phyloP scores from a whole-genome alignment of 2,329 filamentous ascomycete genomes.

The Mollisia scopiformis region DNA sequence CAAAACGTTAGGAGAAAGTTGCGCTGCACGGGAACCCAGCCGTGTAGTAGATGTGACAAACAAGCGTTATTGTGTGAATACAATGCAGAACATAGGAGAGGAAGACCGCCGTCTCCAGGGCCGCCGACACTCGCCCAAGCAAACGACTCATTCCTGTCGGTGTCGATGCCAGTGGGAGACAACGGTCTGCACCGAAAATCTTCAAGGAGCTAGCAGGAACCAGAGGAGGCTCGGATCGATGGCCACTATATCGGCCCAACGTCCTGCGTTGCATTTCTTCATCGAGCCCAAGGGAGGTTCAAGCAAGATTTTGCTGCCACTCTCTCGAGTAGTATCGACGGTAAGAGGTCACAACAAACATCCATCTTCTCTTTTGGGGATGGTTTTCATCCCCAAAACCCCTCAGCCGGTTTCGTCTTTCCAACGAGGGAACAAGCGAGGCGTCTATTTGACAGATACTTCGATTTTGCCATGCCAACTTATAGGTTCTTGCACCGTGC shows the following conservation, averaged over 20 bases:
- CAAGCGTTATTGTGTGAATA: conserved; percentile 12
- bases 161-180: too few relatives aligned
- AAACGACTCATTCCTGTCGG: not conserved
- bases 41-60: conserved; percentile 11
- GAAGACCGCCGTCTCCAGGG: conserved; percentile 10
- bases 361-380: conserved; percentile 26
- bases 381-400: not conserved
- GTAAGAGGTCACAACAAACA: conserved; percentile 2
- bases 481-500: conserved; percentile 60
- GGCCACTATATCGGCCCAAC: conserved; percentile 59
- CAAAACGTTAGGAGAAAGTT: conserved; percentile 11
- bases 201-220: conserved; percentile 6
- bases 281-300: conserved; percentile 55
- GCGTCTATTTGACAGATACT: conserved; percentile 53
- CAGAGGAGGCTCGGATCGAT: conserved; percentile 33
- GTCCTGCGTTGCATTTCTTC: conserved; percentile 58
- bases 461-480: conserved; percentile 62
- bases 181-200: too few relatives aligned
- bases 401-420: conserved; percentile 4
- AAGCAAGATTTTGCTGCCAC: conserved; percentile 41
- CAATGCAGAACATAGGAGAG: conserved; percentile 11
- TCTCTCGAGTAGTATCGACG: conserved; percentile 1
- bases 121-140: not conserved
- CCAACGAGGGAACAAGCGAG: conserved; percentile 13
- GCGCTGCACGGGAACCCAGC: conserved; percentile 16